A percentile compares a stretch with the other conserved stretches of the same genome.
These are phyloP conservation scores for Populus deltoides DNA, from an alignment of 345 rosid species.

Conservation along the genomic window DNA sequence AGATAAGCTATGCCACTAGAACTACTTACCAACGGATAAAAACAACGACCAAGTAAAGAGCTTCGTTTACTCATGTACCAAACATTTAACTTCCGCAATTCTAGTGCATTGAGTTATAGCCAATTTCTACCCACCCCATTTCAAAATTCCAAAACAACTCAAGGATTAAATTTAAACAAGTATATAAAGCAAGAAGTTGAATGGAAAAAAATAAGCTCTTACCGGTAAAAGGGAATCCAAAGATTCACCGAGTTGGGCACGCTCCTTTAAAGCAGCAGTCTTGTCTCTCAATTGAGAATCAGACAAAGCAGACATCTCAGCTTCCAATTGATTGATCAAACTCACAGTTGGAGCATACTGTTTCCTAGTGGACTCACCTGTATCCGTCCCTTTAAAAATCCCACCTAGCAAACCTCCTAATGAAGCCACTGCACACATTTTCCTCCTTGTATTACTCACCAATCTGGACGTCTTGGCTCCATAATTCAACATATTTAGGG, in stretches of 20 bases:
- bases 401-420: constrained; percentile 80
- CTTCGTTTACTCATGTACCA: not conserved
- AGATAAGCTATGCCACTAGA: not conserved
- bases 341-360: constrained; percentile 58
- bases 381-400: constrained; percentile 79
- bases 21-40: too few species aligned
- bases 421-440: constrained; percentile 52
- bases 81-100: not conserved
- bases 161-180: not conserved
- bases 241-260: constrained; percentile 72
- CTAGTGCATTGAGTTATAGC: not conserved
- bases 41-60: not conserved
- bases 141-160: not conserved
- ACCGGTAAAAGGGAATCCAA: constrained; percentile 88
- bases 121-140: not conserved
- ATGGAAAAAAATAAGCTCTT: constrained; percentile 13
- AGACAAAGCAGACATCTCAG: constrained; percentile 52
- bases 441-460: constrained; percentile 20
- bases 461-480: constrained; percentile 23
- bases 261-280: constrained; percentile 64
- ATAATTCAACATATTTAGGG: constrained; percentile 11
- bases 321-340: constrained; percentile 56
- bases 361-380: constrained; percentile 82
- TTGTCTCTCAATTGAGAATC: constrained; percentile 67
- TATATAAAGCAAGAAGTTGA: not conserved